Conservation (phyloP, 177 flowering plant species). For the Vitis hybrid region DNA sequence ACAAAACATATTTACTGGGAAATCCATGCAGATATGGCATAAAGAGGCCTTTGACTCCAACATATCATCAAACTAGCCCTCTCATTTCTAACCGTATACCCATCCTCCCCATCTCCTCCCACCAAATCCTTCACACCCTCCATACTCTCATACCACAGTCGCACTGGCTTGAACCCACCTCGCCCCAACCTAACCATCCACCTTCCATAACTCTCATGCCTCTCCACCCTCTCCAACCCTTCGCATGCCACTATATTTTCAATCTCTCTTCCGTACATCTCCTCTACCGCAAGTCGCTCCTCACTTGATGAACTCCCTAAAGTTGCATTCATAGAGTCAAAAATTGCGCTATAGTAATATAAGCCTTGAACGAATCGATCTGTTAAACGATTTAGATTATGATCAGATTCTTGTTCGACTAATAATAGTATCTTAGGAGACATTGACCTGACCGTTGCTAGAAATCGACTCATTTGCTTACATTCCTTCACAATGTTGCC, state of each 20-base stretch:
- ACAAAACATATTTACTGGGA: constrained; percentile 7
- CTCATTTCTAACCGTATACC: constrained; percentile 28
- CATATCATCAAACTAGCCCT: constrained; percentile 37
- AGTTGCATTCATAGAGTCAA: constrained; percentile 32
- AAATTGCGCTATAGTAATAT: constrained; percentile 40
- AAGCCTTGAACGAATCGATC: constrained; percentile 40
- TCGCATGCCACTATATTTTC: constrained; percentile 47
- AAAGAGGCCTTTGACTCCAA: constrained; percentile 48
- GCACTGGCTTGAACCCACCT: constrained; percentile 36
- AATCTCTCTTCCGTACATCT: constrained; percentile 46
- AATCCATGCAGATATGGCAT: constrained; percentile 41
- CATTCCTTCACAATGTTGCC: constrained; percentile 16
- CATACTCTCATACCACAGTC: constrained; percentile 23
- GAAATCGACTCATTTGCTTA: constrained; percentile 24
- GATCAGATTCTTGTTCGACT: constrained; percentile 44
- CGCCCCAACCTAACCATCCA: constrained; percentile 34
- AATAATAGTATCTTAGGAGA: constrained; percentile 38
- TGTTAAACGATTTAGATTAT: constrained; percentile 25
- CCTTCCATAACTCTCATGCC: constrained; percentile 34
- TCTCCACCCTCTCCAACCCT: constrained; percentile 41
- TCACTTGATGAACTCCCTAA: constrained; percentile 10
- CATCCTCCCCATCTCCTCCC: constrained; percentile 18
- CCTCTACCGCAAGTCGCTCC: constrained; percentile 32
- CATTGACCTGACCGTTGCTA: constrained; percentile 23
- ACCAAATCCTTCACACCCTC: constrained; percentile 22